These are phyloP conservation scores for Cladophialophora immunda DNA, from an alignment of 2,329 filamentous ascomycete genomes.

Conservation along the genomic window DNA sequence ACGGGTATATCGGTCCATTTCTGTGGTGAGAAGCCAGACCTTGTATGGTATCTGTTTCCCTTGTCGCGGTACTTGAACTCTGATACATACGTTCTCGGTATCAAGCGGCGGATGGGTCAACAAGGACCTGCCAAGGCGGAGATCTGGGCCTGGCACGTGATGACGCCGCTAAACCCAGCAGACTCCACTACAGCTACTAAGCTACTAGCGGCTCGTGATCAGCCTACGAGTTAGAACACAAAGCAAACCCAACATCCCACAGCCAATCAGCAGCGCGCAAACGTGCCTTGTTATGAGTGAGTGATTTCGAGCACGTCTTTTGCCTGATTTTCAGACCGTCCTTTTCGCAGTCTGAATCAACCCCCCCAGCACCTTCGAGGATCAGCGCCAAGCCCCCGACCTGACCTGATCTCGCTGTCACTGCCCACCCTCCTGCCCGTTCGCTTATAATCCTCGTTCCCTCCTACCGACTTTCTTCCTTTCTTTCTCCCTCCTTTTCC, in stretches of 20 bases:
- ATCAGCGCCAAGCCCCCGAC: constrained; percentile 28
- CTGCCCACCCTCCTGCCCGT: constrained; percentile 15
- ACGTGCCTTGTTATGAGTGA: constrained; percentile 15
- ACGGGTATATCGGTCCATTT: not conserved
- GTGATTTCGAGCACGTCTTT: constrained; percentile 36
- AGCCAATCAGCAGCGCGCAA: constrained; percentile 32
- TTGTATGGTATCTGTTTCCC: not conserved
- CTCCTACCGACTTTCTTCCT: constrained; percentile 19
- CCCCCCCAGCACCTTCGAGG: constrained; percentile 1
- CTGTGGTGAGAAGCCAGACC: not conserved
- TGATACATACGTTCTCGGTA: not conserved
- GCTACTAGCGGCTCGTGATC: not conserved
- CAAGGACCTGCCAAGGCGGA: not conserved
- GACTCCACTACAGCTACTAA: not conserved
- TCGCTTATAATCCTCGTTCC: constrained; percentile 35
- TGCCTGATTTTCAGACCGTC: constrained; percentile 20
- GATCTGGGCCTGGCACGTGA: not conserved
- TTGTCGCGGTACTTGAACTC: not conserved
- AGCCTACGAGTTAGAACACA: not conserved
- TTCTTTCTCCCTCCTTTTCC: constrained; percentile 29
- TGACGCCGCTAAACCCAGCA: not conserved
- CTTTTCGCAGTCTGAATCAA: constrained; percentile 30
- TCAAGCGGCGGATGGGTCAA: too few relatives aligned
- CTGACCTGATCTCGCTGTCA: constrained; percentile 30
- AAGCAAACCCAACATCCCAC: constrained; percentile 27